These are phyloP conservation scores for Globisporangium uncinulatum DNA, from an alignment of 352 stramenopile genomes.

Conservation along the genomic window DNA sequence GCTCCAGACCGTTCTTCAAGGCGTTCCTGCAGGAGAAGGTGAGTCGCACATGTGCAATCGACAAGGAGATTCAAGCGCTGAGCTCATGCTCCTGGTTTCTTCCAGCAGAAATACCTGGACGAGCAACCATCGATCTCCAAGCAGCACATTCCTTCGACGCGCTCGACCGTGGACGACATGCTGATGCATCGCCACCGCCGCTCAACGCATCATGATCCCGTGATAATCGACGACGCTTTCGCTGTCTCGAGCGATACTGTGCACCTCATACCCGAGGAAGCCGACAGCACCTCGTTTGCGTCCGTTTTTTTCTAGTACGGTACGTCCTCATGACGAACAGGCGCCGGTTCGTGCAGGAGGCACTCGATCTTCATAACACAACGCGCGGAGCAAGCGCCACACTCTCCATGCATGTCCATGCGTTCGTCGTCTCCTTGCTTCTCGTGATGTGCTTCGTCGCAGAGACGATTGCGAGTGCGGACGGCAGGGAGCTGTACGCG, in stretches of 20 bases:
- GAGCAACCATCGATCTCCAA: not conserved
- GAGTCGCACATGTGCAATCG: too few relatives aligned
- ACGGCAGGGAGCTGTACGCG: constrained; percentile 9
- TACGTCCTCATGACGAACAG: not conserved
- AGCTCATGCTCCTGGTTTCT: not conserved
- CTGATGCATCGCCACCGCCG: constrained; percentile 8
- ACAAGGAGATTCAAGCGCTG: too few relatives aligned
- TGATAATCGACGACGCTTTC: too few relatives aligned
- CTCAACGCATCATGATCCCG: not conserved
- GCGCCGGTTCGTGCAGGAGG: not conserved
- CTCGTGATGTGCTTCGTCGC: constrained; percentile 3
- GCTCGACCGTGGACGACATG: constrained; percentile 12
- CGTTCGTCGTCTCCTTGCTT: constrained; percentile 1
- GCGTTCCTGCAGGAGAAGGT: constrained; percentile 17
- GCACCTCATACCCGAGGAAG: constrained; percentile 7
- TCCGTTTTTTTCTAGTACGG: constrained; percentile 31
- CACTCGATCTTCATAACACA: not conserved
- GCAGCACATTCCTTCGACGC: not conserved
- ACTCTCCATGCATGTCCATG: constrained; percentile 1
- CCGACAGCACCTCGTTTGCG: constrained; percentile 19
- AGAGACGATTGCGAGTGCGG: not conserved
- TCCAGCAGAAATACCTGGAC: not conserved
- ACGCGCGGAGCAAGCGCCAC: not conserved
- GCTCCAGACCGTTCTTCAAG: constrained; percentile 14
- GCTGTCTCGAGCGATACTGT: constrained; percentile 4